phyloP scores from a whole-genome alignment of 2,329 filamentous ascomycete genomes.

The Pleurostoma richardsiae region DNA sequence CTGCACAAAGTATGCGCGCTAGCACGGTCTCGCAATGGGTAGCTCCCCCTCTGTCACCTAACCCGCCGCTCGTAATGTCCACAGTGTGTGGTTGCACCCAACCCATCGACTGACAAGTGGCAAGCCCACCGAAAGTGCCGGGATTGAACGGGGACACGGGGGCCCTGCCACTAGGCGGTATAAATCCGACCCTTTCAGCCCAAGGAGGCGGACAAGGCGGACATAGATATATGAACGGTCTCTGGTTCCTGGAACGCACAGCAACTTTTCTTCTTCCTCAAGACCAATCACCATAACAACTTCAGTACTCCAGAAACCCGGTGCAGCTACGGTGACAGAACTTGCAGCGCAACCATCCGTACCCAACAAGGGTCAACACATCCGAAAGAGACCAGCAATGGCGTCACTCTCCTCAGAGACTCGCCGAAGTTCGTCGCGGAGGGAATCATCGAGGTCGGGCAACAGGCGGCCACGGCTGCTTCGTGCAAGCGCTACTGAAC shows the following conservation, averaged over 20 bases:
- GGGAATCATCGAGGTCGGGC: conserved; percentile 34
- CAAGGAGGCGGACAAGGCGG: neutral
- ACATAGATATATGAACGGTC: too few species aligned
- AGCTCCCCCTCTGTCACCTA: conserved; percentile 10
- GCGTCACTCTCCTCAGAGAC: conserved; percentile 28
- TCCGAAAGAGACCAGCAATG: conserved; percentile 19
- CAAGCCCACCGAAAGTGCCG: conserved; percentile 19
- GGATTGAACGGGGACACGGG: conserved; percentile 1
- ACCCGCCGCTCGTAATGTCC: too few species aligned
- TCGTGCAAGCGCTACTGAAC: conserved; percentile 50
- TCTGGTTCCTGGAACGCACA: too few species aligned
- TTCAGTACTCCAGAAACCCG: too few species aligned
- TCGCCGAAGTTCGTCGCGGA: conserved; percentile 23
- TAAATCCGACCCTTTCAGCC: neutral
- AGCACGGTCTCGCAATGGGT: conserved; percentile 4
- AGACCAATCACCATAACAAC: too few species aligned
- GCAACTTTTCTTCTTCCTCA: too few species aligned
- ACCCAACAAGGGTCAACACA: too few species aligned
- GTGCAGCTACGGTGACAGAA: too few species aligned
- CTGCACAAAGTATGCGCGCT: too few species aligned
- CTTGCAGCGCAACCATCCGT: too few species aligned
- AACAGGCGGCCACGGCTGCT: conserved; percentile 48
- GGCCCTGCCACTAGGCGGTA: neutral
- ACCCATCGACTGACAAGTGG: conserved; percentile 26
- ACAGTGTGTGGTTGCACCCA: conserved; percentile 8